Percentiles rank a stretch among this genome's conserved stretches.
Evolutionary conservation across 2,329 filamentous ascomycete species (phyloP).

Genomic region (Fusarium sp.): DNA sequence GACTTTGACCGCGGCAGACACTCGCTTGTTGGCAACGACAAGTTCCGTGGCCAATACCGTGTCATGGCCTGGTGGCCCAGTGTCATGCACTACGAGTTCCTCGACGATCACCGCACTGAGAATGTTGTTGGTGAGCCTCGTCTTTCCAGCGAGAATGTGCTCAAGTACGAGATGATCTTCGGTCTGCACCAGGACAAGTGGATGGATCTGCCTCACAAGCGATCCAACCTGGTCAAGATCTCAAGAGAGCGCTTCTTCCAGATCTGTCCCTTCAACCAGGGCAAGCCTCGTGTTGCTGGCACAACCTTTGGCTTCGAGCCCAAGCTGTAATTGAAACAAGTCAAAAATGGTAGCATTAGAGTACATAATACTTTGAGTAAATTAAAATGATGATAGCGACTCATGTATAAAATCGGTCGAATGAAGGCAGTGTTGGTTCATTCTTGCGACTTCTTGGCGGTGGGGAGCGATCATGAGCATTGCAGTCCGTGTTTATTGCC

Average conservation of each 20-base stretch:
- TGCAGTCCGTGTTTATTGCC: not conserved
- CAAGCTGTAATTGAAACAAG: conserved; percentile 52
- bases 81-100: conserved; percentile 73
- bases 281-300: conserved; percentile 67
- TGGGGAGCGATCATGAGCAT: not conserved
- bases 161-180: conserved; percentile 81
- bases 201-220: conserved; percentile 80
- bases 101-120: conserved; percentile 71
- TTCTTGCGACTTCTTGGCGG: conserved; percentile 14
- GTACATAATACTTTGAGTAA: not conserved
- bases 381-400: conserved; percentile 27
- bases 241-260: conserved; percentile 79
- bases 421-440: not conserved
- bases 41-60: conserved; percentile 72
- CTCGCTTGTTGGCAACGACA: conserved; percentile 70
- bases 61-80: conserved; percentile 74
- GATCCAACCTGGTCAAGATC: conserved; percentile 76
- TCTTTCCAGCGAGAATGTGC: conserved; percentile 75
- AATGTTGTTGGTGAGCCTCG: conserved; percentile 79
- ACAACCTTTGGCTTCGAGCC: conserved; percentile 67
- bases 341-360: conserved; percentile 2
- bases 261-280: conserved; percentile 70
- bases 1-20: conserved; percentile 73
- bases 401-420: conserved; percentile 15
- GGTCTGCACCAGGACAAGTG: conserved; percentile 81